Percentiles rank a stretch among this genome's conserved stretches.
These are phyloP conservation scores for Cryptococcus floricola DNA, from an alignment of 1,284 basidiomycete genomes.

Conservation along the genomic window DNA sequence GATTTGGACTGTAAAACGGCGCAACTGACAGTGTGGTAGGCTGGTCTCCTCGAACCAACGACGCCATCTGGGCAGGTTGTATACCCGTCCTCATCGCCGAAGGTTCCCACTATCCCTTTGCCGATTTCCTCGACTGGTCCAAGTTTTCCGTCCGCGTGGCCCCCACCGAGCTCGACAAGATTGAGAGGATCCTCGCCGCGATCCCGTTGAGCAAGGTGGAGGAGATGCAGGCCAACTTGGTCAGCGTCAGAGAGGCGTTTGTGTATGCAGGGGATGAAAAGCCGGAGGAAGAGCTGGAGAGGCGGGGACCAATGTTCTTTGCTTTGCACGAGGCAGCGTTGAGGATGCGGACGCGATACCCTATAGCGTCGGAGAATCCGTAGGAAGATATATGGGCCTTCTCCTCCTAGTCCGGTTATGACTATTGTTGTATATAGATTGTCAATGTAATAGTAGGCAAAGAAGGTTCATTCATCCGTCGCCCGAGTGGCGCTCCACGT, in stretches of 20 bases:
- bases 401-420: not conserved
- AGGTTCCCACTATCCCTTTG: conserved; percentile 50
- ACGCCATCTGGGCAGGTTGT: conserved; percentile 53
- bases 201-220: conserved; percentile 46
- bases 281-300: conserved; percentile 40
- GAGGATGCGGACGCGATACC: conserved; percentile 46
- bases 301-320: conserved; percentile 50
- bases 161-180: conserved; percentile 49
- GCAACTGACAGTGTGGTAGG: conserved; percentile 18
- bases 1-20: not conserved
- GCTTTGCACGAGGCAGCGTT: conserved; percentile 48
- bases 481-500: not conserved
- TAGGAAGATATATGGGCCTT: too few species aligned
- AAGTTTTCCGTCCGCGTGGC: conserved; percentile 50
- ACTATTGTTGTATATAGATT: too few species aligned
- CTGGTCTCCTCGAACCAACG: conserved; percentile 51
- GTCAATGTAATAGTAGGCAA: too few species aligned
- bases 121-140: conserved; percentile 50
- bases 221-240: conserved; percentile 49
- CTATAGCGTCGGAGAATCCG: conserved; percentile 3
- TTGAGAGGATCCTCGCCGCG: conserved; percentile 47
- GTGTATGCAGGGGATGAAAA: conserved; percentile 47
- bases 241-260: conserved; percentile 51
- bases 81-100: conserved; percentile 52
- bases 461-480: too few species aligned